These are phyloP conservation scores for Pseudozyma sp. DNA, from an alignment of 1,284 basidiomycete species.

Conservation along the genomic window DNA sequence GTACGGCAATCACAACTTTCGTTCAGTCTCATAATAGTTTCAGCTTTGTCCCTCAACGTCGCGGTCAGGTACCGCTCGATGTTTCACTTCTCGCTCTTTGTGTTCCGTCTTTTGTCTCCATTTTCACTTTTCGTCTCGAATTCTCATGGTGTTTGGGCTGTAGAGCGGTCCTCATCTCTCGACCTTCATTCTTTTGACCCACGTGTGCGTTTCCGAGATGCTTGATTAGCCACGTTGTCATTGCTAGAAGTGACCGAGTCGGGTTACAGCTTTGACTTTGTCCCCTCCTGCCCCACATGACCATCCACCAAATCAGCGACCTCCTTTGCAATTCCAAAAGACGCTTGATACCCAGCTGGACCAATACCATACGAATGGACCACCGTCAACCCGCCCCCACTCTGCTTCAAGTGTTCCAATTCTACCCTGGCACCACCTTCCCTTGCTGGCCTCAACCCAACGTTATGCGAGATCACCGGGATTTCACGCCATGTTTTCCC, in stretches of 20 bases:
- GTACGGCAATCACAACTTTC: too few species aligned
- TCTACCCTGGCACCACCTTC: slow-evolving; percentile 55
- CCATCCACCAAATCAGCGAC: slow-evolving; percentile 51
- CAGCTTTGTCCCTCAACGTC: not conserved
- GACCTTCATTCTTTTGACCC: too few species aligned
- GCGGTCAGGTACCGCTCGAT: slow-evolving; percentile 15
- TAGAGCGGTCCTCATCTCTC: slow-evolving; percentile 22
- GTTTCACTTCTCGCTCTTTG: not conserved
- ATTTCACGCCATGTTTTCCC: slow-evolving; percentile 50
- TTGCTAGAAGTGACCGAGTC: not conserved
- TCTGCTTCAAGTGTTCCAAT: slow-evolving; percentile 17
- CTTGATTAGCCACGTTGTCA: not conserved
- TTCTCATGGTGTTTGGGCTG: slow-evolving; percentile 16
- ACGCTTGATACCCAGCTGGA: slow-evolving; percentile 63
- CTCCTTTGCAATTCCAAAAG: slow-evolving; percentile 63
- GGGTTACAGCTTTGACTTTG: not conserved
- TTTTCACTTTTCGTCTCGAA: slow-evolving; percentile 3
- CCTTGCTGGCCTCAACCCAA: slow-evolving; percentile 56
- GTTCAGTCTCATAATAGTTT: not conserved
- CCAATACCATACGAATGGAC: slow-evolving; percentile 62
- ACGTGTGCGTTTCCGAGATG: not conserved
- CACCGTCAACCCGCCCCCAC: slow-evolving; percentile 18
- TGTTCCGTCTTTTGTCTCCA: not conserved
- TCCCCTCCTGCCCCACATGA: not conserved
- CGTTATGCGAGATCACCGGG: slow-evolving; percentile 51